Evolutionary conservation across 768 basidiomycete genomes (phyloP).

Genomic region (Albatrellus ellisii): DNA sequence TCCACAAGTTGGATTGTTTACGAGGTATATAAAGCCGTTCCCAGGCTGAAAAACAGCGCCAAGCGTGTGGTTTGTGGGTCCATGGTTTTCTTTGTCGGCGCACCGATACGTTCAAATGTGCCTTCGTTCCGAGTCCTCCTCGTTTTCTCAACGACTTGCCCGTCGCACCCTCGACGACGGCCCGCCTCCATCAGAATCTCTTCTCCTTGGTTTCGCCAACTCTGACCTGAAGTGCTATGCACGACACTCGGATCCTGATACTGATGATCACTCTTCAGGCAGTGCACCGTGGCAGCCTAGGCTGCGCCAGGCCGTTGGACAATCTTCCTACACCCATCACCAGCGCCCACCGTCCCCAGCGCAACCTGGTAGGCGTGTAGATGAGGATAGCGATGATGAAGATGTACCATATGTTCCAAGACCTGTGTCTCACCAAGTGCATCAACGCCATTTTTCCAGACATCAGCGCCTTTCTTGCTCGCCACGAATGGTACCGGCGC

Average conservation of each 20-base stretch:
- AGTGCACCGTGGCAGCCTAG: background rate
- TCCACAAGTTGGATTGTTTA: slow-evolving; percentile 3
- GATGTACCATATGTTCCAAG: background rate
- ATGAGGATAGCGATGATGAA: background rate
- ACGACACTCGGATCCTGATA: background rate
- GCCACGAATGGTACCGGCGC: background rate
- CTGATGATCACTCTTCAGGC: slow-evolving; percentile 2
- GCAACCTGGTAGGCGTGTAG: background rate
- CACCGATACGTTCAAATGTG: background rate
- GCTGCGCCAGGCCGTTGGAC: background rate
- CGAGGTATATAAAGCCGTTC: slow-evolving; percentile 1
- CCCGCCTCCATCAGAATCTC: no score
- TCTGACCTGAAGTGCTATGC: background rate
- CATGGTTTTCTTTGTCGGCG: slow-evolving; percentile 1
- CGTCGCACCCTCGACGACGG: slow-evolving; percentile 7
- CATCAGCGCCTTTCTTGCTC: slow-evolving; percentile 1
- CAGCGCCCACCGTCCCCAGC: background rate
- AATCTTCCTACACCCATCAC: background rate
- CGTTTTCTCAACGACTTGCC: background rate
- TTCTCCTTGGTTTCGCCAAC: background rate
- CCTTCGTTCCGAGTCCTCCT: background rate
- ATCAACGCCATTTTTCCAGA: background rate
- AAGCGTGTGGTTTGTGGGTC: slow-evolving; percentile 12
- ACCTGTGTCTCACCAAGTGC: slow-evolving; percentile 1
- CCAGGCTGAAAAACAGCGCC: background rate